Base-by-base conservation (phyloP, 768 basidiomycete genomes). In the Sporobolomyces roseus region DNA sequence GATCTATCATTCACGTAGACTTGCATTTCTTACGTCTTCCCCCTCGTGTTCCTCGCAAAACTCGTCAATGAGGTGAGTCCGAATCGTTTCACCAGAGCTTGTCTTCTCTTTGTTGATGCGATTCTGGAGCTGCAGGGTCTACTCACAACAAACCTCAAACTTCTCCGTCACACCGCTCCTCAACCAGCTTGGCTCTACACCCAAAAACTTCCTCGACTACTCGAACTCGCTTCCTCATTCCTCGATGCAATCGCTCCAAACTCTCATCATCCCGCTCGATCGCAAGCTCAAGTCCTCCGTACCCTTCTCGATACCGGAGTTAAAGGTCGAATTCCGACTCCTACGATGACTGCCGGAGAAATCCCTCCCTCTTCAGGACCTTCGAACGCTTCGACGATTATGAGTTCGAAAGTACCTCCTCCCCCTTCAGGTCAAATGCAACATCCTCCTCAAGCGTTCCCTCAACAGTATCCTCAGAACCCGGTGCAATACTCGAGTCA, bases 221-320 rank as follows among this genome's bases (percentile, higher is more conserved):
- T 73, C 65, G 72, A 73, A 43, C 68, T 73, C 53, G 72, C 65
- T 23, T 58, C 72, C 7, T 50, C 68, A 29, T 73, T 73, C 62
- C 68, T 73, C 58, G 72, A 73, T 32, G 52, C 65, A 6, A 66
- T 73, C 65, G 65, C 65, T 2, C 63, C 67, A 25, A 66, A 63
- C 53, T 23, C 53, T 10, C 46, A 64, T 29, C 72, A 73, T 53
- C 72, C 72, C 0, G 68, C 72, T 1, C 43, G 60, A 14, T 46
- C 65, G 9, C 68, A 70, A 46, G 72, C 72, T 1, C 65, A 67
- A 30, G 58, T 67, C 19, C 45, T 73, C 16, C 61, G 72, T 27
- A 67, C 62, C 14, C 49, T 73, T 19, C 55, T 70, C 58, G 68
- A 66, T 48, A 62, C 72, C 23, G 72, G 72, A 30, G 33, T 66